These are phyloP conservation scores for Tylopilus orsonianus DNA, from an alignment of 1,284 basidiomycete genomes.

Conservation along the genomic window DNA sequence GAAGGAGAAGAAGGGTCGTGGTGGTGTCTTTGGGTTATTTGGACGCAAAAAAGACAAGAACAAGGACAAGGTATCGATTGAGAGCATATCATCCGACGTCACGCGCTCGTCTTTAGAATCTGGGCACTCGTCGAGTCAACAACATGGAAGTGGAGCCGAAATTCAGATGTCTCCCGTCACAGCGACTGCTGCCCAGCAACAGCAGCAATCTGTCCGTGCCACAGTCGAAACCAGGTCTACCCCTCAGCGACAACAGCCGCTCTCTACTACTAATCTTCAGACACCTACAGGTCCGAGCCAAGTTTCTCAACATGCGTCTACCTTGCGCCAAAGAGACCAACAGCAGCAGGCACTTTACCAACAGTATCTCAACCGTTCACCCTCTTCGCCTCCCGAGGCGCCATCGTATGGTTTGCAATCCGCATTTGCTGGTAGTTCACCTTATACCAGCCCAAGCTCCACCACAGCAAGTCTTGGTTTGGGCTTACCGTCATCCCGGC, in stretches of 20 bases:
- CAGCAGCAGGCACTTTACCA: conserved; percentile 88
- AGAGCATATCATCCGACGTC: conserved; percentile 48
- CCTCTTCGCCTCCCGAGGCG: conserved; percentile 70
- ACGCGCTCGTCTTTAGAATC: conserved; percentile 36
- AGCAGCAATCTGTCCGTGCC: conserved; percentile 39
- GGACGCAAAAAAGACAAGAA: conserved; percentile 75
- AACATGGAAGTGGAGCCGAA: conserved; percentile 33
- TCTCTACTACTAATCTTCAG: conserved; percentile 36
- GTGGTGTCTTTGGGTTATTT: conserved; percentile 73
- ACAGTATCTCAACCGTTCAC: conserved; percentile 82
- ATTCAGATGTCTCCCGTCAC: conserved; percentile 46
- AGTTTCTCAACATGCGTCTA: conserved; percentile 50
- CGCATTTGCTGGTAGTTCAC: conserved; percentile 49
- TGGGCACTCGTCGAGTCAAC: conserved; percentile 44
- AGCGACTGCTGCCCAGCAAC: conserved; percentile 52
- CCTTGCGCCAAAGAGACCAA: conserved; percentile 83
- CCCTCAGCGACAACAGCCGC: conserved; percentile 30
- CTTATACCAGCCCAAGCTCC: conserved; percentile 40
- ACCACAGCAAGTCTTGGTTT: conserved; percentile 44
- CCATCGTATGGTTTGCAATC: conserved; percentile 70
- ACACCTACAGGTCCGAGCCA: conserved; percentile 35
- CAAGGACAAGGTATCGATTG: conserved; percentile 56
- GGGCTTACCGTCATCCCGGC: conserved; percentile 50
- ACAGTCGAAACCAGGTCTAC: conserved; percentile 28
- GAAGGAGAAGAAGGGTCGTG: conserved; percentile 62